phyloP scores from a whole-genome alignment of 257 asterid genomes.

The Ballota nigra region DNA sequence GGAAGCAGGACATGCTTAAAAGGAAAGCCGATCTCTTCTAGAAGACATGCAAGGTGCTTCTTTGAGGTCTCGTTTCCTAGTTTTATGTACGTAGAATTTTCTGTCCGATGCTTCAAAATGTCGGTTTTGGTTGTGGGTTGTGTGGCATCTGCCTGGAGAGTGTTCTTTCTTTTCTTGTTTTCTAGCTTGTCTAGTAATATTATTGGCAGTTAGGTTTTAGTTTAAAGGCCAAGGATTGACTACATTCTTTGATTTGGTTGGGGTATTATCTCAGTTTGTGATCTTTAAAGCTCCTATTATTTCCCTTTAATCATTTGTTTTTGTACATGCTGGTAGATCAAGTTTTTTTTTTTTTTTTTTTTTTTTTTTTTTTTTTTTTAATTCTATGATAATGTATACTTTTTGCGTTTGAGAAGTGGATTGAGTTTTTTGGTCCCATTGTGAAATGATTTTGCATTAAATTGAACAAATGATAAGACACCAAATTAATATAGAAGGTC shows the following conservation, averaged over 20 bases:
- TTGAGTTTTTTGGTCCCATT: too few species aligned
- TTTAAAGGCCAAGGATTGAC: conserved; percentile 20
- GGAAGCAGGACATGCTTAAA: conserved; percentile 88
- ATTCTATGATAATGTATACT: neutral
- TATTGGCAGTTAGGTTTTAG: conserved; percentile 21
- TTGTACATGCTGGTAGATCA: conserved; percentile 29
- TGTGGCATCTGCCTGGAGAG: conserved; percentile 33
- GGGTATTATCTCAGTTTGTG: conserved; percentile 36
- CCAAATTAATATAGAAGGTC: too few species aligned
- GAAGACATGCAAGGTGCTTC: conserved; percentile 16
- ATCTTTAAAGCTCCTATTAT: conserved; percentile 22
- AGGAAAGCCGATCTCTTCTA: conserved; percentile 89
- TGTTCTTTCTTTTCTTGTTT: conserved; percentile 23
- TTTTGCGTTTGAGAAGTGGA: too few species aligned
- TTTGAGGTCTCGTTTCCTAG: conserved; percentile 16
- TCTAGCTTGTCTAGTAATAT: conserved; percentile 3
- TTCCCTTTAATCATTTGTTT: conserved; percentile 15
- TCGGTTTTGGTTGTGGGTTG: conserved; percentile 28
- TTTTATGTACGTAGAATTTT: conserved; percentile 14
- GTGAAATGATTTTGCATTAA: too few species aligned
- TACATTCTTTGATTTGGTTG: conserved; percentile 50
- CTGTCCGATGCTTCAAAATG: conserved; percentile 20
- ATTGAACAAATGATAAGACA: too few species aligned
- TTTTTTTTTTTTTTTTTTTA: too few species aligned
- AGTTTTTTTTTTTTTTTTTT: too few species aligned